phyloP scores from a whole-genome alignment of 2,329 filamentous ascomycete species.

The Arthroderma uncinatum region DNA sequence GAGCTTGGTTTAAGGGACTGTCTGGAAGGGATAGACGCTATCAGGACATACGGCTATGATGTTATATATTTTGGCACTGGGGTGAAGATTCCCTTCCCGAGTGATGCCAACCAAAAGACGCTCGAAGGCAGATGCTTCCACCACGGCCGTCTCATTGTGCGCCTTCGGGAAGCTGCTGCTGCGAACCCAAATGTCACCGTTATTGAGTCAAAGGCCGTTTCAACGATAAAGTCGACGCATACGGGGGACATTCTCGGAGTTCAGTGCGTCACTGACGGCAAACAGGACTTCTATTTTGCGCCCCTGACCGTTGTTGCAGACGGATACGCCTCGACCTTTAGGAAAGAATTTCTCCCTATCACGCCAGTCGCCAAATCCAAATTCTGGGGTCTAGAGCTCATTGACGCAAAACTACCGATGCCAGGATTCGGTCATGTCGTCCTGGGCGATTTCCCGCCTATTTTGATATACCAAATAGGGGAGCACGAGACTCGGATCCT shows the following conservation, averaged over 20 bases:
- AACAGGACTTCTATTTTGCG: slow-evolving; percentile 72
- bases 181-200: slow-evolving; percentile 74
- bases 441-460: slow-evolving; percentile 63
- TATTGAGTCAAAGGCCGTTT: slow-evolving; percentile 76
- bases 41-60: slow-evolving; percentile 75
- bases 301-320: slow-evolving; percentile 81
- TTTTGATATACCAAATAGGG: slow-evolving; percentile 94
- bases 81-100: slow-evolving; percentile 69
- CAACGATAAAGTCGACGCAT: slow-evolving; percentile 58
- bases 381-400: slow-evolving; percentile 88
- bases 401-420: slow-evolving; percentile 69
- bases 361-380: slow-evolving; percentile 64
- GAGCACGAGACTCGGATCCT: slow-evolving; percentile 84
- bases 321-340: slow-evolving; percentile 85
- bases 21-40: slow-evolving; percentile 77
- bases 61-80: slow-evolving; percentile 68
- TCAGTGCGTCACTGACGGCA: slow-evolving; percentile 55
- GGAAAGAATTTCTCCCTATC: slow-evolving; percentile 61
- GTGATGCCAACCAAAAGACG: slow-evolving; percentile 38
- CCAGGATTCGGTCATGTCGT: slow-evolving; percentile 76
- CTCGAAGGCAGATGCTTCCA: slow-evolving; percentile 77
- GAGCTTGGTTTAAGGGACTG: slow-evolving; percentile 71
- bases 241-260: slow-evolving; percentile 71
- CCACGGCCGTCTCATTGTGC: slow-evolving; percentile 83
- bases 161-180: slow-evolving; percentile 64